Percentiles rank a stretch among this genome's conserved stretches.
Conservation (phyloP, 2,329 filamentous ascomycete genomes). For the Verticillium nonalfalfae region DNA sequence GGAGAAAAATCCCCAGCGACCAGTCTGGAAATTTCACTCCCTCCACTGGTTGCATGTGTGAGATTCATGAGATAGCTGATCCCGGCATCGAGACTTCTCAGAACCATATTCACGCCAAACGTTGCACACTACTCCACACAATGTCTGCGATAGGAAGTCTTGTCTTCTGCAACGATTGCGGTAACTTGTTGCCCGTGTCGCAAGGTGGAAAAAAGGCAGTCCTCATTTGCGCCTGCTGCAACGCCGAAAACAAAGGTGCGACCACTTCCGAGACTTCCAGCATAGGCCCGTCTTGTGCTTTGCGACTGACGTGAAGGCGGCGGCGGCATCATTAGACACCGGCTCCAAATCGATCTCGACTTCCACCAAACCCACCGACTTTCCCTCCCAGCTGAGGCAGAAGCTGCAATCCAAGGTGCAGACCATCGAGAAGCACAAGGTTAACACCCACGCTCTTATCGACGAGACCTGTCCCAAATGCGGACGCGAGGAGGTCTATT, state of each 20-base stretch:
- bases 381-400: conserved; percentile 81
- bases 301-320: neutral
- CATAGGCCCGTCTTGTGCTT: neutral
- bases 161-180: conserved; percentile 89
- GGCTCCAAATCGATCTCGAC: conserved; percentile 73
- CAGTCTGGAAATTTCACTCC: neutral
- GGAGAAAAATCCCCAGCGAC: neutral
- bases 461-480: conserved; percentile 73
- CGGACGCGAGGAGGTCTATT: conserved; percentile 75
- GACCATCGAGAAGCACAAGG: conserved; percentile 69
- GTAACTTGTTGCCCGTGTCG: conserved; percentile 78
- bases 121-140: neutral
- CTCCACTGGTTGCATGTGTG: neutral
- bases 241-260: conserved; percentile 74
- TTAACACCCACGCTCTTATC: conserved; percentile 65
- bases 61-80: neutral
- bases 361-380: conserved; percentile 80
- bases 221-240: conserved; percentile 80
- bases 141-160: conserved; percentile 91
- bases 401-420: conserved; percentile 81
- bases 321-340: conserved; percentile 46
- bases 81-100: neutral
- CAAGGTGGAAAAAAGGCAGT: conserved; percentile 70
- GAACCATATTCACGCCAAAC: neutral
- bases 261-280: conserved; percentile 2